Evolutionary conservation across 176 grass and related monocot species (phyloP), one percentile per base, ranked within the genome.

Genomic region (Cenchrus purpureus): DNA sequence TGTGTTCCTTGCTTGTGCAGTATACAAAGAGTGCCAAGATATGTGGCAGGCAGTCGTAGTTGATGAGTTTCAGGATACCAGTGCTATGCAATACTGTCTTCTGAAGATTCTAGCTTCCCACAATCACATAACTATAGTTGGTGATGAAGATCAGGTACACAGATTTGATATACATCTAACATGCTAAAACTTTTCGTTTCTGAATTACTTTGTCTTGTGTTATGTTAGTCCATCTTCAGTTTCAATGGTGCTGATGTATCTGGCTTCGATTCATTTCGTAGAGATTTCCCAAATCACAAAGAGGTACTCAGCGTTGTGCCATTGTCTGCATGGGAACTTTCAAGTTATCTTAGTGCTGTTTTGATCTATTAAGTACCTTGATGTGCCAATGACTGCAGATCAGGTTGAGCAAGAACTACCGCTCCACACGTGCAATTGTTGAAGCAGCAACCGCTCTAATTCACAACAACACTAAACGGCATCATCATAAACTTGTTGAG

Each of bases 11-110:
- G 46, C 63, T 8, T 88, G 69, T 92, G 60, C 76, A 98, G 95
- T 98, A 71, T 89, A 92, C 54, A 90, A 87, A 56, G 91, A 90
- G 79, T 98, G 93, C 81, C 74, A 87, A 76, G 86, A 90, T 73
- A 98, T 74, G 88, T 95, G 95, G 93, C 87, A 86, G 71, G 95
- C 93, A 68, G 90, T 98, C 19, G 87, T 95, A 55, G 91, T 98
- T 65, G 95, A 98, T 86, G 95, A 98, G 80, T 98, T 98, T 95
- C 95, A 98, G 85, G 93, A 98, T 89, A 98, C 95, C 85, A 98
- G 95, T 92, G 89, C 89, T 58, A 95, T 95, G 91, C 95, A 98
- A 77, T 98, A 95, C 86, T 58, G 73, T 61, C 91, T 98, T 91
- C 88, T 98, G 78, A 95, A 76, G 76, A 85, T 85, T 80, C 85